phyloP scores from a whole-genome alignment of 805 yeast genomes.

The Cyberlindnera lachancei region DNA sequence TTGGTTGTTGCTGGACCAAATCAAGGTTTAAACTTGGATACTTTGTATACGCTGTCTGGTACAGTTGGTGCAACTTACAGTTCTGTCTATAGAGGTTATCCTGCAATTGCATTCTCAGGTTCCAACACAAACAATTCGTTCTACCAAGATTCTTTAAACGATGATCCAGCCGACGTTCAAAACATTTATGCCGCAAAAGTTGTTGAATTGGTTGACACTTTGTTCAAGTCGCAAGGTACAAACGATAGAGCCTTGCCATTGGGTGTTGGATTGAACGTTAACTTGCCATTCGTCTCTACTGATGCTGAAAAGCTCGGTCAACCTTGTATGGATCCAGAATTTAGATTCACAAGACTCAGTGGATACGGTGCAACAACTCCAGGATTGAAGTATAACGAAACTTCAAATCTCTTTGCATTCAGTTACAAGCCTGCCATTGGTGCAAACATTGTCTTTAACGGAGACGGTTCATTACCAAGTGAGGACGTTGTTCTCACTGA shows the following conservation, averaged over 20 bases:
- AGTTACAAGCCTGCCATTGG: slow-evolving; percentile 17
- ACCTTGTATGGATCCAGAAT: slow-evolving; percentile 39
- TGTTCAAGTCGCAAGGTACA: slow-evolving; percentile 33
- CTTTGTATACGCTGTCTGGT: slow-evolving; percentile 38
- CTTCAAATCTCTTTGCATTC: slow-evolving; percentile 25
- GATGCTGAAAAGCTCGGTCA: slow-evolving; percentile 25
- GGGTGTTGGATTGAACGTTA: slow-evolving; percentile 40
- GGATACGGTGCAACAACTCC: slow-evolving; percentile 25
- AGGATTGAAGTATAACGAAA: slow-evolving; percentile 28
- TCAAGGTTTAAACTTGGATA: slow-evolving; percentile 42
- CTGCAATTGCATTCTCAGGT: slow-evolving; percentile 48
- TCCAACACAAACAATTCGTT: slow-evolving; percentile 41
- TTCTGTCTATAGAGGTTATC: slow-evolving; percentile 39
- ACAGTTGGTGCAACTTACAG: slow-evolving; percentile 45
- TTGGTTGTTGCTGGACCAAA: slow-evolving; percentile 46
- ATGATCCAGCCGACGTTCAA: slow-evolving; percentile 32
- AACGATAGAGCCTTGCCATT: slow-evolving; percentile 33
- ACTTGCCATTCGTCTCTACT: slow-evolving; percentile 39
- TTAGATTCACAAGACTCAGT: slow-evolving; percentile 37
- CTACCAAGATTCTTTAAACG: slow-evolving; percentile 32
- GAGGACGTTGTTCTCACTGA: slow-evolving; percentile 27
- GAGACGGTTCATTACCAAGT: slow-evolving; percentile 38
- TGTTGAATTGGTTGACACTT: slow-evolving; percentile 30
- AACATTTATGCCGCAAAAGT: slow-evolving; percentile 38
- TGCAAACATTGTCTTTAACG: slow-evolving; percentile 29